These are phyloP conservation scores for Pythium graminicola DNA, from an alignment of 352 stramenopile species.

Conservation along the genomic window DNA sequence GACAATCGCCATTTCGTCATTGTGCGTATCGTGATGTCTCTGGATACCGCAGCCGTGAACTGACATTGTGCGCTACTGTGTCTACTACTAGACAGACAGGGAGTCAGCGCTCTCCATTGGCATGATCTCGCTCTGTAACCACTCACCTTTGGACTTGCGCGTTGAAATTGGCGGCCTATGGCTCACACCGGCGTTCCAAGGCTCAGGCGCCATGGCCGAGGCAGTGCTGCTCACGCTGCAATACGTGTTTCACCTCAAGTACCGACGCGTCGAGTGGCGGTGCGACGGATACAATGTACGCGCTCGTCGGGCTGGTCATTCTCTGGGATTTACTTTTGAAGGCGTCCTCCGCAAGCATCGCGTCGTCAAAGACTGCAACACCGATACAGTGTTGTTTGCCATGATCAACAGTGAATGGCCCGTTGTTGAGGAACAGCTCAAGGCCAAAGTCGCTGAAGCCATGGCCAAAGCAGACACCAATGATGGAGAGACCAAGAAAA, in stretches of 20 bases:
- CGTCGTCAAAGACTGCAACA: conserved; percentile 80
- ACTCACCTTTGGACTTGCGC: conserved; percentile 75
- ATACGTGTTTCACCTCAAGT: conserved; percentile 66
- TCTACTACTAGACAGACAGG: conserved; percentile 34
- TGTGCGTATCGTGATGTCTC: conserved; percentile 9
- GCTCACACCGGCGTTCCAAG: conserved; percentile 75
- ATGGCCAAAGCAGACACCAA: conserved; percentile 1
- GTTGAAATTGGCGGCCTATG: conserved; percentile 76
- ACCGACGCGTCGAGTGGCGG: conserved; percentile 83
- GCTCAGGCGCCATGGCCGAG: conserved; percentile 39
- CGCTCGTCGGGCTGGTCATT: conserved; percentile 68
- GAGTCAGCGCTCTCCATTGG: conserved; percentile 51
- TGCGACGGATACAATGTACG: conserved; percentile 85
- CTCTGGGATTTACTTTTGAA: conserved; percentile 82
- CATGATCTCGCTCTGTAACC: conserved; percentile 65
- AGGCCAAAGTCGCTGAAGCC: conserved; percentile 12
- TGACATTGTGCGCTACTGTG: conserved; percentile 3
- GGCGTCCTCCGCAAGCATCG: conserved; percentile 84
- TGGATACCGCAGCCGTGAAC: not conserved
- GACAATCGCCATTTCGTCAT: conserved; percentile 59
- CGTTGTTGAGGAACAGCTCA: conserved; percentile 54
- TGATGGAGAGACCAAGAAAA: conserved; percentile 26
- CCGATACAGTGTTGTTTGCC: conserved; percentile 79
- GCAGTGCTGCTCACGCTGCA: conserved; percentile 62
- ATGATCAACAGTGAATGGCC: conserved; percentile 86